These are phyloP conservation scores for Fusarium aywerte DNA, from an alignment of 2,329 filamentous ascomycete genomes.

Conservation along the genomic window DNA sequence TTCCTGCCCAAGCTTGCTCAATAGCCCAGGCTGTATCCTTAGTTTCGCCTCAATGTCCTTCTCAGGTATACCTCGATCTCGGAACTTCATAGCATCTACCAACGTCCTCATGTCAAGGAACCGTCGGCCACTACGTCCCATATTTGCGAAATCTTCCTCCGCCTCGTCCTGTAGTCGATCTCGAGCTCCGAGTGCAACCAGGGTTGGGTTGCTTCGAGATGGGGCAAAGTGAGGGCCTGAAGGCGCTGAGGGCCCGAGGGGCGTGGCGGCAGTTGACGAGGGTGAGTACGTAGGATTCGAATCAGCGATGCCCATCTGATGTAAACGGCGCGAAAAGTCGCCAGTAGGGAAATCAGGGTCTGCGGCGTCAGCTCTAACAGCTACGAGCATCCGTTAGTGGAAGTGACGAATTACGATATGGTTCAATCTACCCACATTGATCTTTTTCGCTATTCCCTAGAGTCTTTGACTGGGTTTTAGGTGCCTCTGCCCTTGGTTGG, in stretches of 20 bases:
- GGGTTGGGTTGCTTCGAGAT: constrained; percentile 56
- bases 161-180: constrained; percentile 57
- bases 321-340: constrained; percentile 63
- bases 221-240: constrained; percentile 47
- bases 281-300: constrained; percentile 65
- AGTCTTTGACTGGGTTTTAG: constrained; percentile 21
- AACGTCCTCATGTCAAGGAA: constrained; percentile 62
- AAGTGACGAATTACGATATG: background rate
- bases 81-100: constrained; percentile 58
- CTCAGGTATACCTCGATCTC: constrained; percentile 52
- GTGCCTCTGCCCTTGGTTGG: constrained; percentile 27
- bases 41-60: constrained; percentile 60
- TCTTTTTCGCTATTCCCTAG: constrained; percentile 30
- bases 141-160: constrained; percentile 56
- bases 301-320: constrained; percentile 65
- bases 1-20: constrained; percentile 57
- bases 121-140: constrained; percentile 54
- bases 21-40: constrained; percentile 57
- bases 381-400: constrained; percentile 45
- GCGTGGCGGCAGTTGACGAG: constrained; percentile 57
- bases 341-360: constrained; percentile 56
- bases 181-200: constrained; percentile 62
- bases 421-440: constrained; percentile 30
- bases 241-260: constrained; percentile 36
- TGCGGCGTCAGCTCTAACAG: constrained; percentile 53